A percentile compares a stretch with the other conserved stretches of the same genome.
These are phyloP conservation scores for Backusella circina DNA, from an alignment of 192 early-diverging fungal genomes.

Conservation along the genomic window DNA sequence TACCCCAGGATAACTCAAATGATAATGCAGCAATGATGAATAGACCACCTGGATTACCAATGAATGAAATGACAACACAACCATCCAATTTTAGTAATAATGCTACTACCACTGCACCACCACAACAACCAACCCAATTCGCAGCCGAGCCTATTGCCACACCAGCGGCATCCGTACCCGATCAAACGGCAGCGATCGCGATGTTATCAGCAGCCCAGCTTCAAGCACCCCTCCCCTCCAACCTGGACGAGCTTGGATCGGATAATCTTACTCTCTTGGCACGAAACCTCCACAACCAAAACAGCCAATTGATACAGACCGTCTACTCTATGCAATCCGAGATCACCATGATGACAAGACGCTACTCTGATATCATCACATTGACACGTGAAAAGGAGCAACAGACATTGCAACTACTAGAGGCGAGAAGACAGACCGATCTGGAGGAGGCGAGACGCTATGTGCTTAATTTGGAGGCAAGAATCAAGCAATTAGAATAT, in stretches of 20 bases:
- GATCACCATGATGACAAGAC: conserved; percentile 36
- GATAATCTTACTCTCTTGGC: conserved; percentile 4
- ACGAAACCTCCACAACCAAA: conserved; percentile 39
- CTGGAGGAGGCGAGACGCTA: conserved; percentile 48
- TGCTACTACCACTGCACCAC: neutral
- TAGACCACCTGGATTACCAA: neutral
- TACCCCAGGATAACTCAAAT: neutral
- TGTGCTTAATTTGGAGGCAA: conserved; percentile 32
- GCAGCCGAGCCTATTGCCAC: neutral
- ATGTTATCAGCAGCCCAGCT: neutral
- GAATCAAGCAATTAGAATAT: conserved; percentile 18
- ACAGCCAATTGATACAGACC: conserved; percentile 38
- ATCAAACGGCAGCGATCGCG: neutral
- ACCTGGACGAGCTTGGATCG: neutral
- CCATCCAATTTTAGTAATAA: neutral
- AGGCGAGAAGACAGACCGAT: conserved; percentile 38
- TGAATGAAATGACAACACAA: neutral
- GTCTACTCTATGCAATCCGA: conserved; percentile 49
- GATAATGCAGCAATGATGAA: neutral
- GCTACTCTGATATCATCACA: conserved; percentile 39
- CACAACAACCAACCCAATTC: neutral
- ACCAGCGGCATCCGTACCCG: neutral
- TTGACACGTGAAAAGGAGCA: conserved; percentile 43
- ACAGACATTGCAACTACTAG: neutral
- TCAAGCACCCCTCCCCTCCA: neutral